These are phyloP conservation scores for Peniophora sp. DNA, from an alignment of 1,284 basidiomycete genomes.

Conservation along the genomic window DNA sequence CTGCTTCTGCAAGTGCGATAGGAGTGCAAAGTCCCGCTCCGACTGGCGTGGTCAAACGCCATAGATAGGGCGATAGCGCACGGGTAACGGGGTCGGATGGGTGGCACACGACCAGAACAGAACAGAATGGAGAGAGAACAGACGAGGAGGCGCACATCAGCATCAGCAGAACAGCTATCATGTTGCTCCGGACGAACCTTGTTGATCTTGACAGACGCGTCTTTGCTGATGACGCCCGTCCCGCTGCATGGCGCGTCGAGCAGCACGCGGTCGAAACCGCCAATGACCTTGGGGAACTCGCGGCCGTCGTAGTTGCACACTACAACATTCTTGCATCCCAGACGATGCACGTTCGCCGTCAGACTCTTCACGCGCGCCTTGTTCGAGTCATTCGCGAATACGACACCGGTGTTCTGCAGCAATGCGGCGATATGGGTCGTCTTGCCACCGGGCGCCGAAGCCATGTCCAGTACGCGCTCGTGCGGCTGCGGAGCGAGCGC, in stretches of 20 bases:
- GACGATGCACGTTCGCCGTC: conserved; percentile 92
- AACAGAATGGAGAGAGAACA: too few species aligned
- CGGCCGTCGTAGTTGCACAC: conserved; percentile 97
- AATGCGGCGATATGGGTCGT: conserved; percentile 95
- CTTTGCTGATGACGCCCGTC: conserved; percentile 98
- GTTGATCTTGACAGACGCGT: conserved; percentile 96
- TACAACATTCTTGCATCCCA: conserved; percentile 98
- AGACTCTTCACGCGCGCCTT: conserved; percentile 94
- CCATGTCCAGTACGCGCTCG: conserved; percentile 97
- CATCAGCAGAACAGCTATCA: conserved; percentile 1
- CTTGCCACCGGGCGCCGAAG: conserved; percentile 97
- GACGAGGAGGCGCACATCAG: background rate
- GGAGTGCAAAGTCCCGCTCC: conserved; percentile 89
- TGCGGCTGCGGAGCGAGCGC: conserved; percentile 89
- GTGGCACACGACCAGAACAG: too few species aligned
- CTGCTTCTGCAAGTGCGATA: conserved; percentile 98
- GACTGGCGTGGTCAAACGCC: conserved; percentile 42
- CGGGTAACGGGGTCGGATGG: too few species aligned
- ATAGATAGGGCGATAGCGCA: too few species aligned
- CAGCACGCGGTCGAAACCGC: conserved; percentile 94
- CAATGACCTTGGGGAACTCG: conserved; percentile 99
- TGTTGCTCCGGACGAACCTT: conserved; percentile 53
- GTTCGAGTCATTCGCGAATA: conserved; percentile 98
- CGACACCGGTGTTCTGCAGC: conserved; percentile 93
- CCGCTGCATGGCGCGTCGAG: conserved; percentile 98